These are phyloP conservation scores for Rhododendron ovatum DNA, from an alignment of 148 eudicot species.

Conservation along the genomic window DNA sequence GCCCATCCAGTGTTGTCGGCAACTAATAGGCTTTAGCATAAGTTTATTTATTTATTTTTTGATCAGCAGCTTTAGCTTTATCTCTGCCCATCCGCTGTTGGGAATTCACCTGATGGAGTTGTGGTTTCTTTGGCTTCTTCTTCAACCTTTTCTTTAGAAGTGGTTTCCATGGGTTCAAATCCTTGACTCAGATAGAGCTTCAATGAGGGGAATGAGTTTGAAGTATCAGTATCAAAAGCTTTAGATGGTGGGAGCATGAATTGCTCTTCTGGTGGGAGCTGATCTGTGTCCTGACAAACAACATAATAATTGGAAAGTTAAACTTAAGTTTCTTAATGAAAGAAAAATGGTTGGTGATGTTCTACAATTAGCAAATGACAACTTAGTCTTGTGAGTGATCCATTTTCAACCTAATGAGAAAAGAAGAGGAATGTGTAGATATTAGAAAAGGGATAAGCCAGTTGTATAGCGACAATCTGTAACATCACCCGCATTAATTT, in stretches of 20 bases:
- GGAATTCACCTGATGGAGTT: conserved; percentile 18
- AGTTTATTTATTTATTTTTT: too few relatives aligned
- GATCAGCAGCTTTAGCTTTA: too few relatives aligned
- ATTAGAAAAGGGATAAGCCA: background rate
- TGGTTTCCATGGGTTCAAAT: conserved; percentile 62
- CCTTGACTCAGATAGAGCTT: conserved; percentile 68
- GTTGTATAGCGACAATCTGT: background rate
- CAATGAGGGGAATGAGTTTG: conserved; percentile 45
- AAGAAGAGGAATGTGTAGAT: background rate
- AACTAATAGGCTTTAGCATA: background rate
- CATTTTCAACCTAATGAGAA: background rate
- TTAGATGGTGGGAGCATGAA: conserved; percentile 38
- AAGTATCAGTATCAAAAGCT: conserved; percentile 27
- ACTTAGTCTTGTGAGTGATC: background rate
- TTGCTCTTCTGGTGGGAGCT: conserved; percentile 45
- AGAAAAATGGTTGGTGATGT: background rate
- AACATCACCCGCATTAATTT: background rate
- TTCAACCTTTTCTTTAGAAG: conserved; percentile 23
- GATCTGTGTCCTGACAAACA: conserved; percentile 44
- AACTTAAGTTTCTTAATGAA: too few relatives aligned
- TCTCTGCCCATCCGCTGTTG: conserved; percentile 8
- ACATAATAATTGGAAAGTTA: background rate
- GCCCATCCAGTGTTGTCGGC: background rate
- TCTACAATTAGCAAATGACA: background rate
- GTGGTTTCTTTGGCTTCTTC: conserved; percentile 34